Evolutionary conservation across 2,329 filamentous ascomycete genomes (phyloP).

Genomic region (Stagonosporopsis rhizophila): DNA sequence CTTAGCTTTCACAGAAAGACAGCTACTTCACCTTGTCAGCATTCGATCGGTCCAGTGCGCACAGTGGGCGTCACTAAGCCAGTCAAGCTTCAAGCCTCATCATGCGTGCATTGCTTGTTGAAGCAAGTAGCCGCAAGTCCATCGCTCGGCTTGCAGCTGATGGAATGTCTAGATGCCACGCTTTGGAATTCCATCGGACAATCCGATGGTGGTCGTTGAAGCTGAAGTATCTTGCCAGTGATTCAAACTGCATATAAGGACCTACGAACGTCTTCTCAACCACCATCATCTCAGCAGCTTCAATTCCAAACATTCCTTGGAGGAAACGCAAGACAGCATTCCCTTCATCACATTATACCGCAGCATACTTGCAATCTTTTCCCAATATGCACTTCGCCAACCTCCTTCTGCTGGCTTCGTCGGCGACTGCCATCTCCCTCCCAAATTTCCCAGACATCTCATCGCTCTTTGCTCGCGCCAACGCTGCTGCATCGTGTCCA

Average conservation of each 20-base stretch:
- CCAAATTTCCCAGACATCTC: conserved; percentile 19
- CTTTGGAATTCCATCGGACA: not conserved
- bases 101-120: conserved; percentile 6
- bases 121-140: not conserved
- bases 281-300: not conserved
- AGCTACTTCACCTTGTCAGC: not conserved
- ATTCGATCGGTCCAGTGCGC: not conserved
- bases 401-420: conserved; percentile 24
- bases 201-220: not conserved
- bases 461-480: conserved; percentile 23
- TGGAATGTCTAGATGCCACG: not conserved
- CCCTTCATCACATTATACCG: not conserved
- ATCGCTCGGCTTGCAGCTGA: not conserved
- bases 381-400: conserved; percentile 24
- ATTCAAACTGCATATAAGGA: not conserved
- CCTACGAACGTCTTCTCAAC: not conserved
- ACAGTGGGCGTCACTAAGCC: not conserved
- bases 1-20: not conserved
- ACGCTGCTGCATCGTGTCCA: conserved; percentile 18
- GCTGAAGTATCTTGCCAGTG: not conserved
- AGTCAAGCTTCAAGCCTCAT: conserved; percentile 6
- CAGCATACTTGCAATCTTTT: no score
- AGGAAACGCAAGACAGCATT: not conserved
- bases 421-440: conserved; percentile 26
- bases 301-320: not conserved